These are phyloP conservation scores for Grosmannia huntii DNA, from an alignment of 2,329 filamentous ascomycete genomes.

Conservation along the genomic window DNA sequence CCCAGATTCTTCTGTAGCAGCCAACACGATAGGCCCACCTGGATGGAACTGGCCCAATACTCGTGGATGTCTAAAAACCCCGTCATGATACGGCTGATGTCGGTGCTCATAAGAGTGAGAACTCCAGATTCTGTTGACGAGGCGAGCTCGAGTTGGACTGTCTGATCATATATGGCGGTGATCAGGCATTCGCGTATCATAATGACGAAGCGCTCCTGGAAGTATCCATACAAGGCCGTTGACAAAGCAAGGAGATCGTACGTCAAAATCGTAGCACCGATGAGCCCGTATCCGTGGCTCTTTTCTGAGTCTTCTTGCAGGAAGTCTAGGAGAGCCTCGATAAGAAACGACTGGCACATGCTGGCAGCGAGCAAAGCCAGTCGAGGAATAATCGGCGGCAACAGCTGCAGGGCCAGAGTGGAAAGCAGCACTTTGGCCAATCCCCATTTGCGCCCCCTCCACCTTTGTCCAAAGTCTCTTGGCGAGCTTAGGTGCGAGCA, in stretches of 20 bases:
- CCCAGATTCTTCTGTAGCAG: slow-evolving; percentile 12
- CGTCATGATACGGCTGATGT: slow-evolving; percentile 17
- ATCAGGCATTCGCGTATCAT: slow-evolving; percentile 19
- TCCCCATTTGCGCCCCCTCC: background rate
- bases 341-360: slow-evolving; percentile 22
- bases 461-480: background rate
- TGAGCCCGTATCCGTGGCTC: slow-evolving; percentile 26
- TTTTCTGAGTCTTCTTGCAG: slow-evolving; percentile 13
- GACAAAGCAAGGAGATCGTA: slow-evolving; percentile 28
- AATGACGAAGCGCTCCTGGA: slow-evolving; percentile 19
- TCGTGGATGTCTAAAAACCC: slow-evolving; percentile 18
- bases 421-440: slow-evolving; percentile 10
- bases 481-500: slow-evolving; percentile 10
- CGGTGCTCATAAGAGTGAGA: slow-evolving; percentile 21
- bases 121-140: slow-evolving; percentile 12
- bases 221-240: slow-evolving; percentile 26
- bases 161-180: slow-evolving; percentile 21
- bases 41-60: slow-evolving; percentile 12
- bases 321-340: slow-evolving; percentile 18
- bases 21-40: slow-evolving; percentile 11
- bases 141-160: slow-evolving; percentile 12
- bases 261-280: slow-evolving; percentile 26
- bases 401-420: slow-evolving; percentile 11
- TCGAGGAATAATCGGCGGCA: slow-evolving; percentile 17
- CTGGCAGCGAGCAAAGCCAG: slow-evolving; percentile 17